These are phyloP conservation scores for Jatropha multifida DNA, from an alignment of 441 rosid genomes.

Conservation along the genomic window DNA sequence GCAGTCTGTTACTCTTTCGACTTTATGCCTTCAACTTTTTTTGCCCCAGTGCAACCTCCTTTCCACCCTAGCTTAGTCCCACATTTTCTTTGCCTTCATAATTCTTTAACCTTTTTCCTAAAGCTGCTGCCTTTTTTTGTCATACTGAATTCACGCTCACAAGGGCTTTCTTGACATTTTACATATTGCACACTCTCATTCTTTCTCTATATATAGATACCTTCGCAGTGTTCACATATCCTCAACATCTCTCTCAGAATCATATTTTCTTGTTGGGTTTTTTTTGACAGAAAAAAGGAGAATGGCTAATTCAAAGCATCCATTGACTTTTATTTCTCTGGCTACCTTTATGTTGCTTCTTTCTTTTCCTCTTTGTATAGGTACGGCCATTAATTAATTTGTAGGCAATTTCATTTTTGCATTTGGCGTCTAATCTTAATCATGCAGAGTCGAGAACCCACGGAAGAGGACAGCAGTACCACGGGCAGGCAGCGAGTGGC, in stretches of 20 bases:
- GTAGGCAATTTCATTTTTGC: background rate
- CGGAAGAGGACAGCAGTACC: slow-evolving; percentile 9
- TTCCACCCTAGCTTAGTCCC: background rate
- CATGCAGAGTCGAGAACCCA: slow-evolving; percentile 17
- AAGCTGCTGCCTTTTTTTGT: too few species aligned
- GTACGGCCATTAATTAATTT: slow-evolving; percentile 5
- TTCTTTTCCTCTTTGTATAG: slow-evolving; percentile 19
- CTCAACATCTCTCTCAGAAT: too few species aligned
- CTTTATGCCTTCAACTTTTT: too few species aligned
- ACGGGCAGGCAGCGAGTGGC: background rate
- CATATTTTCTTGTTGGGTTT: background rate
- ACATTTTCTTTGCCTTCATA: background rate
- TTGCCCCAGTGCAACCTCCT: too few species aligned
- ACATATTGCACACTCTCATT: background rate
- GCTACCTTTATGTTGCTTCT: slow-evolving; percentile 22
- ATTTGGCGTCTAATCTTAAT: background rate
- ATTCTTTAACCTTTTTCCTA: too few species aligned
- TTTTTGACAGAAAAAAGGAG: background rate
- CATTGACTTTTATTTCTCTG: slow-evolving; percentile 20
- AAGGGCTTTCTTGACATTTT: too few species aligned
- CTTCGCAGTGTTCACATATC: too few species aligned
- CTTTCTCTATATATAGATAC: background rate
- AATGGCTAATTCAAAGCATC: slow-evolving; percentile 12
- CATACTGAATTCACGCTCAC: background rate
- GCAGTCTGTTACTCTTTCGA: too few species aligned